A percentile compares a stretch with the other conserved stretches of the same genome.
These are phyloP conservation scores for Azolla pinnata DNA, from an alignment of 75 land plant species.

Conservation along the genomic window DNA sequence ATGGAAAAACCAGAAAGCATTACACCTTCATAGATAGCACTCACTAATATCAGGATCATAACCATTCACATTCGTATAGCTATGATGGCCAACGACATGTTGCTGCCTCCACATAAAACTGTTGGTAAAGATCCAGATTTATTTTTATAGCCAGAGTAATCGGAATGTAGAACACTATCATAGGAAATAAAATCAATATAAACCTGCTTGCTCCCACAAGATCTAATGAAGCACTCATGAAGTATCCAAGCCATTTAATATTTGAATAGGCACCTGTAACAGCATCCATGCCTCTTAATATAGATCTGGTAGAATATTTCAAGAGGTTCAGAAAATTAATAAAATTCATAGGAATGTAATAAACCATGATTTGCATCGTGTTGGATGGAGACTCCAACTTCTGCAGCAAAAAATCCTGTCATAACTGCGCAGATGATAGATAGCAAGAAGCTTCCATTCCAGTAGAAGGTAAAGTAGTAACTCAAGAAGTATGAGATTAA, in stretches of 20 bases:
- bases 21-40: too few relatives aligned
- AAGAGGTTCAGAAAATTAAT: too few relatives aligned
- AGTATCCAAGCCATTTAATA: slow-evolving; percentile 19
- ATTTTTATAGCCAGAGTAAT: too few relatives aligned
- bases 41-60: slow-evolving; percentile 46
- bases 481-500: slow-evolving; percentile 23
- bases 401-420: slow-evolving; percentile 40
- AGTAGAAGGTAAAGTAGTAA: slow-evolving; percentile 31
- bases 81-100: slow-evolving; percentile 49
- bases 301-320: too few relatives aligned
- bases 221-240: slow-evolving; percentile 39
- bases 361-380: slow-evolving; percentile 48
- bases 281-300: too few relatives aligned
- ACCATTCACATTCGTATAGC: slow-evolving; percentile 40
- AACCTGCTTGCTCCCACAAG: slow-evolving; percentile 48
- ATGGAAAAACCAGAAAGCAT: too few relatives aligned
- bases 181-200: too few relatives aligned
- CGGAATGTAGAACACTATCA: too few relatives aligned
- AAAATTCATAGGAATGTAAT: slow-evolving; percentile 1
- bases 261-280: slow-evolving; percentile 28
- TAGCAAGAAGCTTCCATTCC: slow-evolving; percentile 16
- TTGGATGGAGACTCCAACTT: slow-evolving; percentile 37
- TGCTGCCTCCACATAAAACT: slow-evolving; percentile 55
- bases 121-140: too few relatives aligned
- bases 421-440: slow-evolving; percentile 20